Conservation (phyloP, 495 filamentous ascomycete species). For the Clavariopsis aquatica region DNA sequence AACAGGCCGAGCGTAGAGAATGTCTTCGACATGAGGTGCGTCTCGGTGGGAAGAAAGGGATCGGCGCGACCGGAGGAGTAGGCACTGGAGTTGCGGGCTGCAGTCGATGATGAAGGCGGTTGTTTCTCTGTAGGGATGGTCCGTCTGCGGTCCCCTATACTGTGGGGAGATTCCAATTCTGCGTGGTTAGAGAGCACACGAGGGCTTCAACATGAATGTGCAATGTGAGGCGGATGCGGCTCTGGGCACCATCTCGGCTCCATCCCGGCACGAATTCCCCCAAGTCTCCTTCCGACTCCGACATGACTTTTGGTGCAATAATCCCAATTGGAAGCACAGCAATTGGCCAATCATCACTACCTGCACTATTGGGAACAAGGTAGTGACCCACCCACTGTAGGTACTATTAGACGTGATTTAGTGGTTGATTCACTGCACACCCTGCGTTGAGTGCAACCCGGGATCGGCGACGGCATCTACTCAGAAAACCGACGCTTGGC, state of each 20-base stretch:
- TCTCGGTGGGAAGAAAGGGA: not conserved
- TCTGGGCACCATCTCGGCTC: conserved; percentile 1
- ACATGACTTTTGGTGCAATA: not conserved
- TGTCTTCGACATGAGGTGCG: conserved; percentile 14
- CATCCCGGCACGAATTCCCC: not conserved
- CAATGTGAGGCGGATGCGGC: not conserved
- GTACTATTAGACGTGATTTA: too few species aligned
- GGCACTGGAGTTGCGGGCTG: not conserved
- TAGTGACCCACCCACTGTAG: too few species aligned
- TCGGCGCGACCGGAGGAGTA: not conserved
- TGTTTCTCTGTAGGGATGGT: not conserved
- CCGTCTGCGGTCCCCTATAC: not conserved
- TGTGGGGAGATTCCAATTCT: not conserved
- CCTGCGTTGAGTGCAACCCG: too few species aligned
- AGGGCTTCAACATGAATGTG: conserved; percentile 2
- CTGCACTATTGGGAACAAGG: not conserved
- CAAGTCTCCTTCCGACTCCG: not conserved
- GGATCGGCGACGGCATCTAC: not conserved
- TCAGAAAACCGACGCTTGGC: not conserved
- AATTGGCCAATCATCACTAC: not conserved
- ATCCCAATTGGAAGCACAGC: not conserved
- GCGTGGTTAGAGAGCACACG: not conserved
- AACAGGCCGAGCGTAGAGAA: not conserved
- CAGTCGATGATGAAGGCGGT: not conserved
- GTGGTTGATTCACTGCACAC: not conserved